phyloP scores from a whole-genome alignment of 768 basidiomycete genomes.

The Boletus coccyginus region DNA sequence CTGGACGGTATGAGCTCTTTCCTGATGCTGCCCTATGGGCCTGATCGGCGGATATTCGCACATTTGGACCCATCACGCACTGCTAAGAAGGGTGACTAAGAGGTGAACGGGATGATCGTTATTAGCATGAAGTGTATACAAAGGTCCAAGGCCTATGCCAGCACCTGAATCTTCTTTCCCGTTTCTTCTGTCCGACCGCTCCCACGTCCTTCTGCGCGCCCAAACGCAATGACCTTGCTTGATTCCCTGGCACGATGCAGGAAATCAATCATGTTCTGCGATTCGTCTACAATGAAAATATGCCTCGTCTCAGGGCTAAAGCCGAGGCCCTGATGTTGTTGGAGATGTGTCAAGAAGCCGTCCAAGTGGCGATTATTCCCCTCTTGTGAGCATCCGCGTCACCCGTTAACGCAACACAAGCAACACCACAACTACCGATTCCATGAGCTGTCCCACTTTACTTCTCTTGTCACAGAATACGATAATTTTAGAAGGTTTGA shows the following conservation, averaged over 20 bases:
- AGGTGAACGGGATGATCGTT: background rate
- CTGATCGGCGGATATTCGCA: too few relatives aligned
- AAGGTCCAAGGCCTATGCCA: conserved; percentile 12
- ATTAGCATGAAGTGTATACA: background rate
- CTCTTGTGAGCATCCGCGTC: conserved; percentile 54
- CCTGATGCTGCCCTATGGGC: too few relatives aligned
- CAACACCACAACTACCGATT: conserved; percentile 54
- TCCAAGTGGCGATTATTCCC: conserved; percentile 73
- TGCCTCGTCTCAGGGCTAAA: conserved; percentile 75
- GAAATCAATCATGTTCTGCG: conserved; percentile 88
- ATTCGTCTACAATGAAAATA: conserved; percentile 86
- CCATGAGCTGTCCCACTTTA: conserved; percentile 61
- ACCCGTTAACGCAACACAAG: conserved; percentile 64
- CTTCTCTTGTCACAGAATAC: conserved; percentile 80
- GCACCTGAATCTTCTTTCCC: conserved; percentile 46
- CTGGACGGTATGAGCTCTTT: too few relatives aligned
- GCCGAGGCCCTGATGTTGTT: conserved; percentile 53
- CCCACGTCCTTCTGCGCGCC: conserved; percentile 65
- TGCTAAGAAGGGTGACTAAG: background rate
- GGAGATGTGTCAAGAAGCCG: conserved; percentile 52
- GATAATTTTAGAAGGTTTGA: conserved; percentile 61
- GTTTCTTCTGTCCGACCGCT: conserved; percentile 51
- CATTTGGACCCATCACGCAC: too few relatives aligned
- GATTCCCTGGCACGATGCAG: conserved; percentile 80
- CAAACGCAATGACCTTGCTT: conserved; percentile 76